Evolutionary conservation across 371 early-diverging fungal species (phyloP), one percentile per base, ranked within the genome.

Genomic region (Smittium mucronatum): DNA sequence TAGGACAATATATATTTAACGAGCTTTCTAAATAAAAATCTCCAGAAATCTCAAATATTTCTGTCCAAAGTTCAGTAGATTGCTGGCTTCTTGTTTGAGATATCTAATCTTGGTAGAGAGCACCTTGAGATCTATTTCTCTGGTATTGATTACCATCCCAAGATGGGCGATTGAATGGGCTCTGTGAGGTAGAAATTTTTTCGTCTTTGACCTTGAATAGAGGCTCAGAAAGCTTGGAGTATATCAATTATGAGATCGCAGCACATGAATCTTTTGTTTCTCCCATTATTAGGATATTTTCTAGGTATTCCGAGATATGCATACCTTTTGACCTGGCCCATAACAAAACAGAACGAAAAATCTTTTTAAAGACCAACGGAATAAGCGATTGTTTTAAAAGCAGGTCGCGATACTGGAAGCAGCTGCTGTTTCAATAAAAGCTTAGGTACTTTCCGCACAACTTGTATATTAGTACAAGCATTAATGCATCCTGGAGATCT

Each of bases 381-480:
- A 76, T 75, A 25, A 79, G 73, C 0, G 81, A 77, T 1, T 82
- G 75, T 2, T 81, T 82, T 64, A 84, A 84, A 0, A 81, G 75
- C 30, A 78, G 67, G 0, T 77, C 76, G 1, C 71, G 70, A 73
- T 76, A 84, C 71, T 81, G 83, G 72, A 81, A 83, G 29, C 73
- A 69, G 30, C 76, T 69, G 17, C 75, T 76, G 34, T 79, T 73
- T 76, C 81, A 84, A n/a, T 70, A 47, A 64, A 83, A 81, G 58
- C 78, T 81, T 11, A 83, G 76, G 68, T 73, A 81, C 0, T 68
- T 60, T 65, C 72, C 67, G 73, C 74, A 74, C 21, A 74, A 72
- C 2, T 72, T 58, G 29, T 76, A 71, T 28, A 78, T 69, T 1
- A 76, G 74, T 66, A 78, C 75, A 29, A 74, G 75, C 64, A 80